Conservation (phyloP, 257 asterid genomes). For the Capsicum pubescens region DNA sequence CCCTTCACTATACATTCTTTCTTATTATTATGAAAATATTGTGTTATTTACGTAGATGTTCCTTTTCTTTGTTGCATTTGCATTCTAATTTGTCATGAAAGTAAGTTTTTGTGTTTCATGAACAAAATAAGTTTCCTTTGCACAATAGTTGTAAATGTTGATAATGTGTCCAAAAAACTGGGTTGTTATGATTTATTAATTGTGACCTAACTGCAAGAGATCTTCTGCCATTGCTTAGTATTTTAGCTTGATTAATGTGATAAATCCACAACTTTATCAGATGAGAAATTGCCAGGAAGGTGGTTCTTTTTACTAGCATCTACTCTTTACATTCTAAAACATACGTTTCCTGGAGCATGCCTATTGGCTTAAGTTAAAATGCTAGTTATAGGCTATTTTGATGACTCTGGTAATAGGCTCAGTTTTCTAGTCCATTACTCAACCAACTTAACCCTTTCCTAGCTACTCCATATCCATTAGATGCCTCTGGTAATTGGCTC, state of each 20-base stretch:
- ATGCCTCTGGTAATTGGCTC: not conserved
- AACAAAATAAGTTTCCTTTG: not conserved
- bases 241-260: conserved; percentile 12
- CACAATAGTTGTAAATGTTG: conserved; percentile 8
- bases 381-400: not conserved
- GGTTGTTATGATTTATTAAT: not conserved
- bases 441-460: not conserved
- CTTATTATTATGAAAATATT: not conserved
- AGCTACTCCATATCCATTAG: no score
- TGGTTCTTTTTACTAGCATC: not conserved
- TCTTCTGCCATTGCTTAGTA: not conserved
- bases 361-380: not conserved
- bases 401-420: not conserved
- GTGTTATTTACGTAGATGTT: not conserved
- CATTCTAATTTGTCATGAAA: not conserved
- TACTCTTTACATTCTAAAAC: not conserved
- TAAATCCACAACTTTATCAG: not conserved
- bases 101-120: not conserved
- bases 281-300: not conserved
- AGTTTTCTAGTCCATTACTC: not conserved
- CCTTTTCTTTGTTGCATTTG: not conserved
- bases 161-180: not conserved
- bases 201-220: not conserved
- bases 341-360: conserved; percentile 9
- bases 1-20: not conserved